These are phyloP conservation scores for Chlamydomonas asymmetrica DNA, from an alignment of 139 green algal genomes.

Conservation along the genomic window DNA sequence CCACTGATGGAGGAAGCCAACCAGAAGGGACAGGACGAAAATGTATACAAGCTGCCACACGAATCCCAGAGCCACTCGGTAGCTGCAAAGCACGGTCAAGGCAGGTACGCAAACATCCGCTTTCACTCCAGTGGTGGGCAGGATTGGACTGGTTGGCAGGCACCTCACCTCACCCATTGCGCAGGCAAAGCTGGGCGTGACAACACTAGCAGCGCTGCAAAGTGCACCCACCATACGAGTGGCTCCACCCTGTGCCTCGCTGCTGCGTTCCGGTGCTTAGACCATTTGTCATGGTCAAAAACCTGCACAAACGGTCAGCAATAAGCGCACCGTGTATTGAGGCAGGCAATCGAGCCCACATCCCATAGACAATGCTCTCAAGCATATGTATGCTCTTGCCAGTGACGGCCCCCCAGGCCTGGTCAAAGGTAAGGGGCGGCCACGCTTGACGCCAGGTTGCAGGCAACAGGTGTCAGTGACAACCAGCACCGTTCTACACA, in stretches of 20 bases:
- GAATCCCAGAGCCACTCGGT: slow-evolving; percentile 24
- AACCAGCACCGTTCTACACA: too few species aligned
- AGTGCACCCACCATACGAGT: slow-evolving; percentile 27
- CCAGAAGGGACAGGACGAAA: slow-evolving; percentile 18
- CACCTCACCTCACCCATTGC: not conserved
- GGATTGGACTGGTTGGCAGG: not conserved
- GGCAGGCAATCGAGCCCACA: not conserved
- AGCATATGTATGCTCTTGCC: not conserved
- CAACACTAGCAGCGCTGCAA: not conserved
- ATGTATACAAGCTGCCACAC: slow-evolving; percentile 24
- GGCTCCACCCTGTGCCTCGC: slow-evolving; percentile 35
- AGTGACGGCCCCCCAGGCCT: not conserved
- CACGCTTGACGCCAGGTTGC: not conserved
- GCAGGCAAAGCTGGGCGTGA: not conserved
- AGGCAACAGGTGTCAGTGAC: not conserved
- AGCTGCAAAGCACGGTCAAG: not conserved
- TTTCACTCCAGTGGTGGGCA: not conserved
- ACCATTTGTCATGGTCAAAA: slow-evolving; percentile 26
- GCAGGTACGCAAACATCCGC: not conserved
- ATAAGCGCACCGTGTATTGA: not conserved
- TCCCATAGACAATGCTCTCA: not conserved
- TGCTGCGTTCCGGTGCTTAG: slow-evolving; percentile 10
- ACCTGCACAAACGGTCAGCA: slow-evolving; percentile 19
- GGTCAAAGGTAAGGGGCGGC: not conserved
- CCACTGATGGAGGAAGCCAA: slow-evolving; percentile 25